Evolutionary conservation across 106 monocot genomes (phyloP).

Genomic region (Narthecium ossifragum): DNA sequence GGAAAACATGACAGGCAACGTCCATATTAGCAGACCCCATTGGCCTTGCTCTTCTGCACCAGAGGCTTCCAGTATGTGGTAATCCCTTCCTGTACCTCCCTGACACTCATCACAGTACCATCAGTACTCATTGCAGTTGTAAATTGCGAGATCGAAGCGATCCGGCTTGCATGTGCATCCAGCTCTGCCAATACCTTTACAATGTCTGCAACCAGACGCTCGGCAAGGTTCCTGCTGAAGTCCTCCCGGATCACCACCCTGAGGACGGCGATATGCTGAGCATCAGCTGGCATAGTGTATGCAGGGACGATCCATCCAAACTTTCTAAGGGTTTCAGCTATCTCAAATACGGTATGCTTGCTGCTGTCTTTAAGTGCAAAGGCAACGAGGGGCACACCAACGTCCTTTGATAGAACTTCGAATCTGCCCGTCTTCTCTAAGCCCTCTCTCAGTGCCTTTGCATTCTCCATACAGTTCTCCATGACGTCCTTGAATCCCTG

Average conservation of each 20-base stretch:
- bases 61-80: conserved; percentile 28
- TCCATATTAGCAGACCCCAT: conserved; percentile 47
- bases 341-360: conserved; percentile 51
- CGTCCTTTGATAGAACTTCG: conserved; percentile 67
- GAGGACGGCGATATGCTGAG: conserved; percentile 58
- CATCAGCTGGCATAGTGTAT: conserved; percentile 81
- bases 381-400: conserved; percentile 73
- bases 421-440: conserved; percentile 52
- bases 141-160: background rate
- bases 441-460: conserved; percentile 44
- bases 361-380: conserved; percentile 62
- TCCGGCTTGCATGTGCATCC: conserved; percentile 20
- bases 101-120: conserved; percentile 3
- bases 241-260: conserved; percentile 88
- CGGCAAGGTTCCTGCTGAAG: conserved; percentile 65
- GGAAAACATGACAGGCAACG: background rate
- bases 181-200: conserved; percentile 44
- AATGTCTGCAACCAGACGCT: conserved; percentile 62
- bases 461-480: conserved; percentile 75
- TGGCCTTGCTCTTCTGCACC: conserved; percentile 42
- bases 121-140: background rate
- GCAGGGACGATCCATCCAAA: conserved; percentile 92
- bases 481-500: conserved; percentile 85
- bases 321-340: conserved; percentile 54
- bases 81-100: conserved; percentile 32